These are phyloP conservation scores for Striga asiatica DNA, from an alignment of 257 asterid species.

Conservation along the genomic window DNA sequence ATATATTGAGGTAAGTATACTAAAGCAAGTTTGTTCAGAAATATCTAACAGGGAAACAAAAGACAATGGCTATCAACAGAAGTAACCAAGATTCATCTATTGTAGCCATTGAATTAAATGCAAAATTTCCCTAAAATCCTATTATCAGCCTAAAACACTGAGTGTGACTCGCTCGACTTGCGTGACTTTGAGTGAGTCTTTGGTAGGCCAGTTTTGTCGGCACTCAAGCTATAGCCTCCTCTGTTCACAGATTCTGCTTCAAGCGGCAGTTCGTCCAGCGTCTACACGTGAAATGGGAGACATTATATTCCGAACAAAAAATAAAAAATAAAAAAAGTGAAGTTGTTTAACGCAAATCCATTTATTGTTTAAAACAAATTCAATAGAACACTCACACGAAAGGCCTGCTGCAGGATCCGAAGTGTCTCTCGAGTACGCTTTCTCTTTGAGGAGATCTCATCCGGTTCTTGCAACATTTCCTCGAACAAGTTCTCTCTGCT, in stretches of 20 bases:
- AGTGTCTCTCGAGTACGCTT: constrained; percentile 79
- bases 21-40: not conserved
- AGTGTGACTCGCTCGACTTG: constrained; percentile 60
- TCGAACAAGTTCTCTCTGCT: constrained; percentile 76
- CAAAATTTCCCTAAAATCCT: too few species aligned
- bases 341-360: too few species aligned
- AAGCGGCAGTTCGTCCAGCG: constrained; percentile 77
- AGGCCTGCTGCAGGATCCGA: constrained; percentile 76
- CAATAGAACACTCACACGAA: constrained; percentile 42
- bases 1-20: not conserved
- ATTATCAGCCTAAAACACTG: constrained; percentile 36
- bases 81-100: too few species aligned
- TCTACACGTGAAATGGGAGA: constrained; percentile 26
- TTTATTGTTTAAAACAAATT: not conserved
- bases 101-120: too few species aligned
- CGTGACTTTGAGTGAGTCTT: constrained; percentile 51
- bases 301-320: not conserved
- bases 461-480: constrained; percentile 90
- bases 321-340: too few species aligned
- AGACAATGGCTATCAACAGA: constrained; percentile 16
- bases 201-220: constrained; percentile 73
- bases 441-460: constrained; percentile 68
- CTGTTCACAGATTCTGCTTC: constrained; percentile 81
- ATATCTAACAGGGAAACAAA: not conserved
- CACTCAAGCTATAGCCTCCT: constrained; percentile 65